Base-by-base conservation (phyloP, 441 rosid genomes). In the Gossypium gossypioides region DNA sequence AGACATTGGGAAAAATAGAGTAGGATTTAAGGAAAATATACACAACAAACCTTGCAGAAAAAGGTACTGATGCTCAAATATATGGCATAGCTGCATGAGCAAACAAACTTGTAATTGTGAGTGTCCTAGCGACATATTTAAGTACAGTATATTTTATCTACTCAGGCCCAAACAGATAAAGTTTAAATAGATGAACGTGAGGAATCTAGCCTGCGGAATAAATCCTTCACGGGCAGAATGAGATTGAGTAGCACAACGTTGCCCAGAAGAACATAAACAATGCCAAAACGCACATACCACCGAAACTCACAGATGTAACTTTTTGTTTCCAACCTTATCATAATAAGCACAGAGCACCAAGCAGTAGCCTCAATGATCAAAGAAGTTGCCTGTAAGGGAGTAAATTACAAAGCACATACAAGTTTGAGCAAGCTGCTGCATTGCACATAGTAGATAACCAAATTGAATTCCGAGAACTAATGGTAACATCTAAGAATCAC, bases 231-330 rank as follows among this genome's bases (percentile, higher is more conserved):
- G 48, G 91, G 79, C 12, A 92, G 79, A 69, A 89, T 66, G 54
- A 89, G 80, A 77, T 86, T 90, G 74, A 95, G 83, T 74, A 92
- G 79, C 44, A 86, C 96, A 82, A 88, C 91, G 79, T 92, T 88
- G 72, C 92, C 98, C 10, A 89, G 87, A 79, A 95, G 62, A 59
- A 86, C 88, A 78, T 92, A 95, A 66, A 92, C 44, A 64, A 92
- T 84, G 69, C 91, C 97, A 63, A 92, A 95, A 58, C 97, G 84
- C 51, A 95, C 91, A 75, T 86, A 89, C 98, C 96, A 92, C 21
- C 99, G 89, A 50, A 92, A 89, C 83, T 92, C 91, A 24, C 75
- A 73, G 76, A 91, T 80, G 74, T 95, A 95, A 55, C 83, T 73
- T 77, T 86, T 89, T 67, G 89, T 91, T 84, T 95, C 99, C 55